Evolutionary conservation across 2,329 filamentous ascomycete species (phyloP).

Genomic region (Colletotrichum sp.): DNA sequence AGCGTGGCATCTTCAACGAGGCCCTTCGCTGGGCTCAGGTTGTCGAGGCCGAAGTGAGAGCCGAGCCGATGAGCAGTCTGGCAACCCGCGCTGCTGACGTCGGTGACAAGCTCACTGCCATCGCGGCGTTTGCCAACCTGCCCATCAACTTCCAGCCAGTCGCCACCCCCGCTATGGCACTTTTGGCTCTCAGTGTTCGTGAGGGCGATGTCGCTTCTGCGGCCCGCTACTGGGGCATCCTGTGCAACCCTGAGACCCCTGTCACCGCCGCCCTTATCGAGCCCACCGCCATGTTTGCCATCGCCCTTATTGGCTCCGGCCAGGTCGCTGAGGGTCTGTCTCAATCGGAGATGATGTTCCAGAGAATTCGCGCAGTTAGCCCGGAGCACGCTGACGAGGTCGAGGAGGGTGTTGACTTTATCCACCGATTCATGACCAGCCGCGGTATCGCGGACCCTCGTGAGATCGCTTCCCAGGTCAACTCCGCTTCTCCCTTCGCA

Average conservation of each 20-base stretch:
- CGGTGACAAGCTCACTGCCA: conserved; percentile 72
- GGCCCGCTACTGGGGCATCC: conserved; percentile 78
- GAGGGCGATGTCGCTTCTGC: conserved; percentile 79
- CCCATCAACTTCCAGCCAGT: conserved; percentile 53
- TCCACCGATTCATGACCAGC: conserved; percentile 62
- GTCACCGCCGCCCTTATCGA: conserved; percentile 76
- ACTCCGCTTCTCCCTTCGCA: conserved; percentile 57
- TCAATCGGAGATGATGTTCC: conserved; percentile 86
- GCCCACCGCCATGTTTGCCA: conserved; percentile 87
- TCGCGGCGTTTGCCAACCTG: conserved; percentile 67
- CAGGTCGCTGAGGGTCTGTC: conserved; percentile 81
- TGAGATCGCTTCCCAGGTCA: conserved; percentile 51
- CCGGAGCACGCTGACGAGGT: conserved; percentile 76
- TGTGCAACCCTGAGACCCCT: conserved; percentile 66
- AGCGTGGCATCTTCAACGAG: conserved; percentile 71
- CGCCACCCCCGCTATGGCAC: conserved; percentile 72
- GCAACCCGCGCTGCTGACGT: conserved; percentile 81
- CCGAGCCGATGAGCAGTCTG: conserved; percentile 73
- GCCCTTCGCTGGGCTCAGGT: conserved; percentile 76
- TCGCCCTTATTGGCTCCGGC: conserved; percentile 85
- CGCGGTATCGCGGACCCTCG: conserved; percentile 62
- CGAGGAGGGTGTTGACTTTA: conserved; percentile 81
- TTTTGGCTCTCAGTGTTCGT: conserved; percentile 87
- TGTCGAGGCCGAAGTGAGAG: conserved; percentile 63
- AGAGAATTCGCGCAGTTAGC: conserved; percentile 71